Conservation (phyloP, 495 filamentous ascomycete species). For the Pyrenula massariospora region DNA sequence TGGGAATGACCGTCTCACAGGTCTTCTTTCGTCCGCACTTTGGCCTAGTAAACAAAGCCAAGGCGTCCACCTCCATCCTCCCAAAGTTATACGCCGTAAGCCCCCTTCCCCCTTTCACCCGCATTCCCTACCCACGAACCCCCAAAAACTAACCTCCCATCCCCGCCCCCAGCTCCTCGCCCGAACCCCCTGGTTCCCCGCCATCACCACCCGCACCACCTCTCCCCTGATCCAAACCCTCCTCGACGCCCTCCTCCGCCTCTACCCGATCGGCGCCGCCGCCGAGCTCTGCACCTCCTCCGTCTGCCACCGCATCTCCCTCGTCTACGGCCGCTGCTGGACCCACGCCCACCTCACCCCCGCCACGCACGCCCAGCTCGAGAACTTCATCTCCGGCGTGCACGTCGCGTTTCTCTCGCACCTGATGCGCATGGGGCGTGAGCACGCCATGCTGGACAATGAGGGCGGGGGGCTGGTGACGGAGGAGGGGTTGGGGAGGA, state of each 20-base stretch:
- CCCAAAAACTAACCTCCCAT: background rate
- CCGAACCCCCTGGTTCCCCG: background rate
- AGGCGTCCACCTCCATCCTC: background rate
- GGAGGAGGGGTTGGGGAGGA: constrained; percentile 30
- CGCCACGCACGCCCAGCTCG: constrained; percentile 49
- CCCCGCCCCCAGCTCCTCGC: background rate
- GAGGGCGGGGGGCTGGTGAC: constrained; percentile 27
- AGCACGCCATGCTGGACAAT: constrained; percentile 41
- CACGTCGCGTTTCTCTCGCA: constrained; percentile 46
- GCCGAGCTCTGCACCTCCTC: constrained; percentile 51
- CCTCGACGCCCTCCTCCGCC: constrained; percentile 17
- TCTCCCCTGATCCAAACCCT: background rate
- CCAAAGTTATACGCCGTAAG: background rate
- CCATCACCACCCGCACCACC: background rate
- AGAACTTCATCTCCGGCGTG: constrained; percentile 50
- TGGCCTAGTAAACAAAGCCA: background rate
- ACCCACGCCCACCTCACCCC: constrained; percentile 52
- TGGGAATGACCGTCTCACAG: background rate
- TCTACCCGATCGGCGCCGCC: constrained; percentile 42
- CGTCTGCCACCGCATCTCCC: constrained; percentile 44
- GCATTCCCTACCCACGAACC: too few species aligned
- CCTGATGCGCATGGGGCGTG: constrained; percentile 43
- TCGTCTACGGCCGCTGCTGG: constrained; percentile 57
- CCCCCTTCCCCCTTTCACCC: background rate
- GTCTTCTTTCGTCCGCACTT: background rate